A percentile compares a stretch with the other conserved stretches of the same genome.
Evolutionary conservation across 2,329 filamentous ascomycete genomes (phyloP).

Genomic region (Cladophialophora carrionii): DNA sequence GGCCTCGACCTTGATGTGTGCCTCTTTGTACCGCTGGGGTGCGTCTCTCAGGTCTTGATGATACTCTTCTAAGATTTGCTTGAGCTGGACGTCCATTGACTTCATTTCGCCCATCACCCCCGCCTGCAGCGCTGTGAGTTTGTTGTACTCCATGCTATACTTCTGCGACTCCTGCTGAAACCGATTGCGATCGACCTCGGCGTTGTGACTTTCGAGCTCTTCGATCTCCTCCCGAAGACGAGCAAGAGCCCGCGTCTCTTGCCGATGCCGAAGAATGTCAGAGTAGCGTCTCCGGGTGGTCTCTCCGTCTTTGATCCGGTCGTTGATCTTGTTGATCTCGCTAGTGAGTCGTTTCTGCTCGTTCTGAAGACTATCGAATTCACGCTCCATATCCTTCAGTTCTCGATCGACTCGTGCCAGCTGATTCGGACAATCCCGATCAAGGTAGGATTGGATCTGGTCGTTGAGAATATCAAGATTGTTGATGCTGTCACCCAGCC

Average conservation of each 20-base stretch:
- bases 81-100: conserved; percentile 80
- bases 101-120: conserved; percentile 77
- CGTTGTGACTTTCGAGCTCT: conserved; percentile 76
- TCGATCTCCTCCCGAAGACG: conserved; percentile 69
- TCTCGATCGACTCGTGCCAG: conserved; percentile 71
- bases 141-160: conserved; percentile 69
- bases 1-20: conserved; percentile 85
- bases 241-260: conserved; percentile 70
- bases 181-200: conserved; percentile 77
- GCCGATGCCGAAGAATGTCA: conserved; percentile 86
- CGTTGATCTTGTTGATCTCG: conserved; percentile 75
- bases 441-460: conserved; percentile 78
- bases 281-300: conserved; percentile 82
- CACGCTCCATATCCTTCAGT: conserved; percentile 68
- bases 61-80: conserved; percentile 74
- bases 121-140: conserved; percentile 71
- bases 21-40: conserved; percentile 76
- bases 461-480: conserved; percentile 74
- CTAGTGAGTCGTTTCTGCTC: conserved; percentile 69
- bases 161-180: conserved; percentile 70
- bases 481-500: conserved; percentile 72
- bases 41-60: conserved; percentile 85
- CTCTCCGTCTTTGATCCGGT: conserved; percentile 76
- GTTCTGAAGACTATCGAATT: conserved; percentile 66
- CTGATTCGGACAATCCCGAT: conserved; percentile 72